These are phyloP conservation scores for Zizania palustris DNA, from an alignment of 202 grass and related monocot genomes.

Conservation along the genomic window DNA sequence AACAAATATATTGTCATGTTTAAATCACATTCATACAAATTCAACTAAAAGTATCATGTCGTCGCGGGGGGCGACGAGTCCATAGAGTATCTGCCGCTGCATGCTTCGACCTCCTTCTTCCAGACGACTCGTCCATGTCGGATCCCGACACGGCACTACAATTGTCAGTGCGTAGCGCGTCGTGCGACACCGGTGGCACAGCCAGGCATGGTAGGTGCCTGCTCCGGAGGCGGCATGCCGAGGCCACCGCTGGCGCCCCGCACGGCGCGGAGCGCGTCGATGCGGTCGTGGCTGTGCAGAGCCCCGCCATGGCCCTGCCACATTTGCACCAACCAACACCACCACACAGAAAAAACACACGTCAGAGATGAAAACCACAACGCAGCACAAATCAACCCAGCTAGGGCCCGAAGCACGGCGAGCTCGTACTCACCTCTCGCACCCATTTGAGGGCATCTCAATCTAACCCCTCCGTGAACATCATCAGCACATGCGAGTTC, in stretches of 20 bases:
- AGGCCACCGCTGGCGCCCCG: conserved; percentile 48
- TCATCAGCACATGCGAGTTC: conserved; percentile 46
- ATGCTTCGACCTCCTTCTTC: conserved; percentile 66
- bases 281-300: conserved; percentile 52
- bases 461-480: conserved; percentile 97
- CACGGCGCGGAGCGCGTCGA: conserved; percentile 55
- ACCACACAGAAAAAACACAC: conserved; percentile 10
- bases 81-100: conserved; percentile 68
- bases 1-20: too few species aligned
- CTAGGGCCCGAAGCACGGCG: conserved; percentile 14
- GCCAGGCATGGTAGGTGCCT: conserved; percentile 66
- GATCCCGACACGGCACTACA: conserved; percentile 63
- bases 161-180: conserved; percentile 45
- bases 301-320: conserved; percentile 44
- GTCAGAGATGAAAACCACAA: conserved; percentile 34
- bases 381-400: conserved; percentile 15
- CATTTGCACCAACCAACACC: conserved; percentile 34
- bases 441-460: conserved; percentile 83
- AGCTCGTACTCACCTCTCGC: conserved; percentile 59
- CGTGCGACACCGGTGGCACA: conserved; percentile 55
- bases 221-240: conserved; percentile 81
- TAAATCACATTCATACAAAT: too few species aligned
- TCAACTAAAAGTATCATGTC: too few species aligned
- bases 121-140: conserved; percentile 91
- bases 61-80: conserved; percentile 69